Evolutionary conservation across 768 basidiomycete species (phyloP), one percentile per base, ranked within the genome.

Genomic region (Tricholoma furcatifolium): DNA sequence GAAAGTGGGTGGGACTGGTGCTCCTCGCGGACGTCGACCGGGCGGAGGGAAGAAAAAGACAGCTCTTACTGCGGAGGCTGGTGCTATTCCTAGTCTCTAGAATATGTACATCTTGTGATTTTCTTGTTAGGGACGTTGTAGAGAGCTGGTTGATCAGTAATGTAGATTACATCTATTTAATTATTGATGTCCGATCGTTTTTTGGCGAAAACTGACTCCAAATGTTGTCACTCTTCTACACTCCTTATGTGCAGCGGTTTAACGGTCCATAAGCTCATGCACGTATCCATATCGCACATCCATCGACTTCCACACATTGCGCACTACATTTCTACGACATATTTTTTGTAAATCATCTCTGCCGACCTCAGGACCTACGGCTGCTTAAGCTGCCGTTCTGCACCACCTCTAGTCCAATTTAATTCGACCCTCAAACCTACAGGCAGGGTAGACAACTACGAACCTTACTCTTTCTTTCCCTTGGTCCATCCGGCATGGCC

Each of bases 401-500:
- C 44, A 18, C 24, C 23, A 12, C 23, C n/a, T n/a, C n/a, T n/a
- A n/a, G 41, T 41, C 7, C 48, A 4, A 14, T 15, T 6, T 15
- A 38, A 43, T 36, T 27, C 48, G 20, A 43, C 27, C 11, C 41
- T 45, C 50, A 20, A 54, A 23, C 42, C 42, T 42, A 34, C 31
- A 43, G 39, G 53, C 21, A 50, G 44, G 46, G 30, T 54, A 59
- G 38, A 46, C 23, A 53, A 35, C 17, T 42, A n/a, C 41, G 14
- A 48, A 50, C 12, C 30, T 47, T 20, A 20, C 41, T 17, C 18
- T 51, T 30, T 39, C 30, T 23, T 24, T 39, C 47, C 46, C 57
- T 58, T 62, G 61, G 62, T 59, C 57, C 59, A 59, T 58, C 55
- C 42, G 60, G 55, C 50, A 90, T 90, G 88, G 75, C 84, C 54